phyloP scores from a whole-genome alignment of 495 filamentous ascomycete genomes.

The Diplogelasinospora grovesii region DNA sequence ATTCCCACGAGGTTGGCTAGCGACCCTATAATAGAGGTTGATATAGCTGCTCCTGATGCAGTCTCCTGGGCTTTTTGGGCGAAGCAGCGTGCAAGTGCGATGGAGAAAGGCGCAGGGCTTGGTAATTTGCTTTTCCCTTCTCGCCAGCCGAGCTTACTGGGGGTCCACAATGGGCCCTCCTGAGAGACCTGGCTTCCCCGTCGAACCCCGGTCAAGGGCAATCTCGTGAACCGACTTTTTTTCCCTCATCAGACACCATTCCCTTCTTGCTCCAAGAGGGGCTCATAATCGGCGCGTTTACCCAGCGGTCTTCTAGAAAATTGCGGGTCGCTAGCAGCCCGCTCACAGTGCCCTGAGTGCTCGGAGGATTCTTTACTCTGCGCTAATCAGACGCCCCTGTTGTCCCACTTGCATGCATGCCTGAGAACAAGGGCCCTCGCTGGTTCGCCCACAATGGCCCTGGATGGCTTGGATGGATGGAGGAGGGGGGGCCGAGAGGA shows the following conservation, averaged over 20 bases:
- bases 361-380: slow-evolving; percentile 45
- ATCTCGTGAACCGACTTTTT: slow-evolving; percentile 33
- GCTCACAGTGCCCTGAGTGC: slow-evolving; percentile 20
- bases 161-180: slow-evolving; percentile 13
- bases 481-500: slow-evolving; percentile 10
- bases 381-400: slow-evolving; percentile 37
- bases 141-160: slow-evolving; percentile 43
- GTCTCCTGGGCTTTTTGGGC: slow-evolving; percentile 7
- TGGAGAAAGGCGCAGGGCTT: slow-evolving; percentile 6
- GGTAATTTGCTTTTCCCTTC: slow-evolving; percentile 27
- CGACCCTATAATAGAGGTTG: slow-evolving; percentile 20
- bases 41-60: slow-evolving; percentile 15
- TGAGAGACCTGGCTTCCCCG: slow-evolving; percentile 11
- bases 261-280: slow-evolving; percentile 27
- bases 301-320: slow-evolving; percentile 45
- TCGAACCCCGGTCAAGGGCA: slow-evolving; percentile 27
- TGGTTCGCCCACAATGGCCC: slow-evolving; percentile 17
- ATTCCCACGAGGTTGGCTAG: slow-evolving; percentile 19
- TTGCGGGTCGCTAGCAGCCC: slow-evolving; percentile 27
- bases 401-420: slow-evolving; percentile 23
- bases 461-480: slow-evolving; percentile 27
- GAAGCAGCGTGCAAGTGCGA: slow-evolving; percentile 1
- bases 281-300: slow-evolving; percentile 33
- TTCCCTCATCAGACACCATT: slow-evolving; percentile 24
- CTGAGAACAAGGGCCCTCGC: slow-evolving; percentile 16